A percentile compares a stretch with the other conserved stretches of the same genome.
Evolutionary conservation across 148 eudicot species (phyloP).

Genomic region (Amaranthus hypochondriacus): DNA sequence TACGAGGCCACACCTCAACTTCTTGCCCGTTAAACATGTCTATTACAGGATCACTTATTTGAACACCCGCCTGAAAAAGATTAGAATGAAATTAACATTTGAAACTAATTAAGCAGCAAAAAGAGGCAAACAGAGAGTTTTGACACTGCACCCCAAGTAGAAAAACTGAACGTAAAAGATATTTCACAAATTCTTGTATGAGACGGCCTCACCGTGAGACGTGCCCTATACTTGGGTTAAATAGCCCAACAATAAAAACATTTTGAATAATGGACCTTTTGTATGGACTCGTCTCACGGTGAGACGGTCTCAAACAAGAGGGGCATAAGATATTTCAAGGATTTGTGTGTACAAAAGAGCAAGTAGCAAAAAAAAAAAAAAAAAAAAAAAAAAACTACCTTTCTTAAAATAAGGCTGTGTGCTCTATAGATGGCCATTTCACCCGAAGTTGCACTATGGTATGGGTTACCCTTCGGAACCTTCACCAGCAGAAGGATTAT

Average conservation of each 20-base stretch:
- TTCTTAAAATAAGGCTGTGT: conserved; percentile 71
- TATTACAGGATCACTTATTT: conserved; percentile 57
- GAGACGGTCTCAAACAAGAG: no score
- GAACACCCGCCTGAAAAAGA: conserved; percentile 64
- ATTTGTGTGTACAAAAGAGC: neutral
- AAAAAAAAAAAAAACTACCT: conserved; percentile 38
- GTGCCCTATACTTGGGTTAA: no score
- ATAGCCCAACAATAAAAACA: no score
- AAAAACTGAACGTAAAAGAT: no score
- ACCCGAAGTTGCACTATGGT: conserved; percentile 98
- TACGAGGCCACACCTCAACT: conserved; percentile 89
- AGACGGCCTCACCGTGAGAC: no score
- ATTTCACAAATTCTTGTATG: no score
- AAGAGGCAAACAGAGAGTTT: neutral
- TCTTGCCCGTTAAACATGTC: conserved; percentile 79
- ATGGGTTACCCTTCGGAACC: conserved; percentile 98
- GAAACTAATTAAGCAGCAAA: neutral
- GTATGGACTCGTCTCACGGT: no score
- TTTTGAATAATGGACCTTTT: no score
- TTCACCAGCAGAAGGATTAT: conserved; percentile 19
- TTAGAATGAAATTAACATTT: neutral
- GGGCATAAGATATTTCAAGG: no score
- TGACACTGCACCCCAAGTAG: no score
- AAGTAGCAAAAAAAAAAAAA: neutral
- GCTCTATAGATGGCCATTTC: conserved; percentile 87